phyloP scores from a whole-genome alignment of 2,329 filamentous ascomycete species.

The Botryosphaeria agaves region DNA sequence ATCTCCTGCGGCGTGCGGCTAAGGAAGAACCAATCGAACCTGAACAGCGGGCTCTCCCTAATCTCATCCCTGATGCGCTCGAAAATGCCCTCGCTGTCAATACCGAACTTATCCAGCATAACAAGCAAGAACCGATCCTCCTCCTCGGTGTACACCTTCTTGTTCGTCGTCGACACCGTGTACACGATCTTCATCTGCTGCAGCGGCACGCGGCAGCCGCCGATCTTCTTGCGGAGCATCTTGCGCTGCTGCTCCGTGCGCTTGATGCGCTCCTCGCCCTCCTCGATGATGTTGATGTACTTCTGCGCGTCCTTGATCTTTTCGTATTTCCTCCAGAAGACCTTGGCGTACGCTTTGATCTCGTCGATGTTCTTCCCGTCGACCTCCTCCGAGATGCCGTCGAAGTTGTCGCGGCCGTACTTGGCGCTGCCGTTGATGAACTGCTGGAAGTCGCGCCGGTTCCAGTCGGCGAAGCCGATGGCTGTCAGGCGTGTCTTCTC shows the following conservation, averaged over 20 bases:
- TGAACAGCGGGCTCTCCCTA: constrained; percentile 81
- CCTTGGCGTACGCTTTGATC: constrained; percentile 79
- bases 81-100: constrained; percentile 80
- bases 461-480: constrained; percentile 88
- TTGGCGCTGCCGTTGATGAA: constrained; percentile 93
- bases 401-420: constrained; percentile 74
- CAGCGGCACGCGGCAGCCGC: constrained; percentile 88
- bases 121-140: constrained; percentile 93
- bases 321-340: constrained; percentile 90
- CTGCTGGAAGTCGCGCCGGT: constrained; percentile 92
- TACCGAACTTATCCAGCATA: constrained; percentile 77
- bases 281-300: constrained; percentile 75
- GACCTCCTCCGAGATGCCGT: constrained; percentile 71
- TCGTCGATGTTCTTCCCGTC: constrained; percentile 78
- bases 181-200: constrained; percentile 99
- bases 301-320: constrained; percentile 83
- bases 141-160: constrained; percentile 98
- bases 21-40: constrained; percentile 99
- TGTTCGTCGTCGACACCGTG: constrained; percentile 96
- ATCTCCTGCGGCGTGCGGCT: constrained; percentile 88
- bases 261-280: constrained; percentile 76
- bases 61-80: constrained; percentile 97
- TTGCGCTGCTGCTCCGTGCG: constrained; percentile 87
- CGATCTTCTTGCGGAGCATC: constrained; percentile 87
- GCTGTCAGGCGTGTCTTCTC: constrained; percentile 70